Conservation (phyloP, 2,329 filamentous ascomycete genomes). For the Xylariaceae sp. region DNA sequence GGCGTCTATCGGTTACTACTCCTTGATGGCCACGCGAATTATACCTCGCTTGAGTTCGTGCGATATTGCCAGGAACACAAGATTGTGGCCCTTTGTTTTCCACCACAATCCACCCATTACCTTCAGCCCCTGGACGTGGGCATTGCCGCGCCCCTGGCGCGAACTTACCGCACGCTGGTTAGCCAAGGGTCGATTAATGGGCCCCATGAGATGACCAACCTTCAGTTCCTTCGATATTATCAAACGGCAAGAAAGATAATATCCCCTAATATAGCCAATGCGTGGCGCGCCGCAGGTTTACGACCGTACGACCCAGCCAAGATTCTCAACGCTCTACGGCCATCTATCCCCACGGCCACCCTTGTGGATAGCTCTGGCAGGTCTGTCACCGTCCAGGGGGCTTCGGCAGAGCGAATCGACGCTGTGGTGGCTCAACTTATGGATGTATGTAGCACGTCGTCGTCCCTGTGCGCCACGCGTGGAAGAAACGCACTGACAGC, state of each 20-base stretch:
- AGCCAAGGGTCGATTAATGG: not conserved
- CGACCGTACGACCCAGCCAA: not conserved
- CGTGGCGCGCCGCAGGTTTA: not conserved
- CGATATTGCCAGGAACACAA: not conserved
- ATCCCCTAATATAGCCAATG: not conserved
- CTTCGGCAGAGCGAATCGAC: not conserved
- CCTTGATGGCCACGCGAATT: not conserved
- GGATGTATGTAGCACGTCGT: not conserved
- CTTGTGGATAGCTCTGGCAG: not conserved
- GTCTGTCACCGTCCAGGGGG: not conserved
- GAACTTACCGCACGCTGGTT: not conserved
- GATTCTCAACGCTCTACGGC: not conserved
- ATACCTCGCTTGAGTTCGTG: not conserved
- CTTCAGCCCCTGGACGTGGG: not conserved
- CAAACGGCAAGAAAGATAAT: not conserved
- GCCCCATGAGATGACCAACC: not conserved
- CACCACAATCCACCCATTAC: not conserved
- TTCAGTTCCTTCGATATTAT: not conserved
- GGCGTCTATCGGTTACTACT: not conserved
- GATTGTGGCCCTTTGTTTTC: not conserved
- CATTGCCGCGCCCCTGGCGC: not conserved
- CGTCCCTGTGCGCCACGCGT: too few relatives aligned
- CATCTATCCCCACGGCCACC: not conserved
- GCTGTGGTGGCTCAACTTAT: not conserved
- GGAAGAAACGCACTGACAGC: not conserved